Conservation (phyloP, 2,329 filamentous ascomycete genomes). For the Epichloe uncinata region DNA sequence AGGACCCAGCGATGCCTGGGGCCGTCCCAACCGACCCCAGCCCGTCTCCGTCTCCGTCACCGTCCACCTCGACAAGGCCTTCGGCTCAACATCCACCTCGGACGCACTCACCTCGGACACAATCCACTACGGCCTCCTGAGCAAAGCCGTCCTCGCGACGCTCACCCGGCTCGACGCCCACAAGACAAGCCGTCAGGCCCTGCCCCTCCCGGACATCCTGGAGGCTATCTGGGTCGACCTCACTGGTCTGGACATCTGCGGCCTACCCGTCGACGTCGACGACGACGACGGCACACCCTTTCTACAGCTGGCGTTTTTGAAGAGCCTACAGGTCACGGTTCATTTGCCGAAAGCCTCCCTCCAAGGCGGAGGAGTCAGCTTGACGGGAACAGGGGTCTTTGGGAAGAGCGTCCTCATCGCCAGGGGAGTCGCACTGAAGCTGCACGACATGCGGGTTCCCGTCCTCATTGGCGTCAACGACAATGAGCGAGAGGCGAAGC, state of each 20-base stretch:
- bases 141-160: constrained; percentile 46
- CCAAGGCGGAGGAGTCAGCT: constrained; percentile 45
- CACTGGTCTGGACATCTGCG: constrained; percentile 13
- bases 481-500: constrained; percentile 54
- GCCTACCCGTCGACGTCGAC: background rate
- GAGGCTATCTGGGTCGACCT: constrained; percentile 20
- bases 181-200: background rate
- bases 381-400: constrained; percentile 34
- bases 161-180: constrained; percentile 20
- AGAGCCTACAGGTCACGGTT: constrained; percentile 38
- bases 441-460: constrained; percentile 48
- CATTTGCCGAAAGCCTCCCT: constrained; percentile 56
- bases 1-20: constrained; percentile 57
- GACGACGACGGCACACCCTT: constrained; percentile 12
- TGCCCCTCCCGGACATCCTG: constrained; percentile 16
- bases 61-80: constrained; percentile 41
- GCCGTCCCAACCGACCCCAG: constrained; percentile 43
- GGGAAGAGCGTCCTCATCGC: constrained; percentile 9
- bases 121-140: constrained; percentile 60
- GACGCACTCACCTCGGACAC: constrained; percentile 57
- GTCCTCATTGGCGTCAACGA: constrained; percentile 59
- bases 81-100: constrained; percentile 40
- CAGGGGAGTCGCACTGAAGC: constrained; percentile 25
- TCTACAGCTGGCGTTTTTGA: constrained; percentile 22
- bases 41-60: constrained; percentile 48